Base-by-base conservation (phyloP, 1,139 yeast species). In the Hanseniaspora uvarum region DNA sequence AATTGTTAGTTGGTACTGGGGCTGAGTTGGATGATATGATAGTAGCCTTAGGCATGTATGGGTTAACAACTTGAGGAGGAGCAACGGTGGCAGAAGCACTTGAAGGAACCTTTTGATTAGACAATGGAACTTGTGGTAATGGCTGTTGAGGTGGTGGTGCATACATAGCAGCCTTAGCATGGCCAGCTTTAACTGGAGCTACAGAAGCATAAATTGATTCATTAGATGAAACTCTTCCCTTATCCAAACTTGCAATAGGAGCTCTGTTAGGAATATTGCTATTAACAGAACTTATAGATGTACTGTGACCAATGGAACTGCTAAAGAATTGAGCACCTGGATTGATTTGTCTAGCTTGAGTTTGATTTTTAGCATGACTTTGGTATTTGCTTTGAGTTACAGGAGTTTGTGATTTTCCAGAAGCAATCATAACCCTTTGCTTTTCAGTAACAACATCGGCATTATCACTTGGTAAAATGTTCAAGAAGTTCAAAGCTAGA, bases 381-480 rank as follows among this genome's bases (percentile, higher is more conserved):
- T 44, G 46, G 26, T 44, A 44, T 19, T 44, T 44, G 16, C 34
- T 54, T 24, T 63, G 58, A 21, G 58, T 55, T n/a, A 58, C 46
- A 34, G 56, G 50, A 2, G 56, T 23, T 19, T 48, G 52, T 5
- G 61, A 28, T 51, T 63, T 61, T 44, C 72, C 72, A n/a, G 71
- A 66, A 8, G 95, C 94, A 61, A 79, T 81, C 44, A 74, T 62
- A 41, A 89, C 83, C 63, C 97, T 81, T 59, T 86, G 94, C 68
- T 81, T 84, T 63, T 86, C 95, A 46, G 78, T 68, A 46, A 75
- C 73, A 24, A 79, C 79, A 46, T 77, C 79, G 43, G 78, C 77
- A 58, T 77, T 75, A 54, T 71, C 72, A 53, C 80, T 83, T 8
- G 97, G 95, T 59, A 89, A 73, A 57, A 83, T 73, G 53, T 75